These are phyloP conservation scores for Cutaneotrichosporon sp. DNA, from an alignment of 1,284 basidiomycete species.

Conservation along the genomic window DNA sequence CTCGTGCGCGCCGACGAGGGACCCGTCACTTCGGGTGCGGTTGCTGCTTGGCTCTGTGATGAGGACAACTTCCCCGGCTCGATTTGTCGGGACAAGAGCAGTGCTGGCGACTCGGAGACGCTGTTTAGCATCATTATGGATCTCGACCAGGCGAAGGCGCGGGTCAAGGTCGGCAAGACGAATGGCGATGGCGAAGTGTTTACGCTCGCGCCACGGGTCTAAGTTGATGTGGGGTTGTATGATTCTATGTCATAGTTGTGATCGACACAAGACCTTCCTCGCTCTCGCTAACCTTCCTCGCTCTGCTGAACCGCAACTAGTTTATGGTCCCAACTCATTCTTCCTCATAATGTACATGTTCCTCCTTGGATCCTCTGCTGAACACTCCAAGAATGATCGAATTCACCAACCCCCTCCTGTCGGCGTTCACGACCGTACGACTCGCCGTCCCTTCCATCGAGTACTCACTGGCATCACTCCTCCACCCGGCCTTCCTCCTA, in stretches of 20 bases:
- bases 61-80: slow-evolving; percentile 16
- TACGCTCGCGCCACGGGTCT: slow-evolving; percentile 9
- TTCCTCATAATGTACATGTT: too few relatives aligned
- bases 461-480: too few relatives aligned
- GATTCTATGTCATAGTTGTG: neutral
- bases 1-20: slow-evolving; percentile 9
- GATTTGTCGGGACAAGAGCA: slow-evolving; percentile 20
- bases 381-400: too few relatives aligned
- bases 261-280: neutral
- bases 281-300: neutral
- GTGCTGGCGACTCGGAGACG: slow-evolving; percentile 14
- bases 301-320: too few relatives aligned
- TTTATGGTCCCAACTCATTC: too few relatives aligned
- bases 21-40: slow-evolving; percentile 1
- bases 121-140: slow-evolving; percentile 28
- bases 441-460: too few relatives aligned
- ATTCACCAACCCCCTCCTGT: too few relatives aligned
- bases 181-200: slow-evolving; percentile 12
- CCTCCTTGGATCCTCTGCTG: too few relatives aligned
- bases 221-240: neutral
- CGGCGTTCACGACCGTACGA: too few relatives aligned
- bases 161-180: slow-evolving; percentile 22
- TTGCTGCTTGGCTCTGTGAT: slow-evolving; percentile 18
- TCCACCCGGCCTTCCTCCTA: too few relatives aligned
- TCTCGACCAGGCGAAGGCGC: slow-evolving; percentile 9